Evolutionary conservation across 2,329 filamentous ascomycete genomes (phyloP).

Genomic region (Exophiala lecanii-corni): DNA sequence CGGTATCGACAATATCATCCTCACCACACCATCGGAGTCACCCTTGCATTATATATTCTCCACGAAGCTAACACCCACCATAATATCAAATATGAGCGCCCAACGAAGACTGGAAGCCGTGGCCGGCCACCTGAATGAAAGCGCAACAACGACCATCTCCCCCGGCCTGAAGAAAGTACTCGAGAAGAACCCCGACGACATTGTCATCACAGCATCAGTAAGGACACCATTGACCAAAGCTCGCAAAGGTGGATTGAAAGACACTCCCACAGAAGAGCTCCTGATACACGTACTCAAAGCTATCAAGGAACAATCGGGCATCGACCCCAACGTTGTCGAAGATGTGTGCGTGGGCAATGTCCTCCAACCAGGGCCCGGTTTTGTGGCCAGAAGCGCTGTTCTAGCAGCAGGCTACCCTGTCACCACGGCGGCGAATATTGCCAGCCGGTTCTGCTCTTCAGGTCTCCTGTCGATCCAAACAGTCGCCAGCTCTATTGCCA

Average conservation of each 20-base stretch:
- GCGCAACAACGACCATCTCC: conserved; percentile 12
- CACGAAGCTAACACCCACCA: background rate
- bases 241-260: conserved; percentile 92
- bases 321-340: conserved; percentile 82
- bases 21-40: too few species aligned
- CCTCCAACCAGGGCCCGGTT: conserved; percentile 84
- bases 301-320: conserved; percentile 76
- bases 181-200: conserved; percentile 57
- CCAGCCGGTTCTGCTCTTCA: conserved; percentile 93
- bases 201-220: conserved; percentile 88
- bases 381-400: conserved; percentile 82
- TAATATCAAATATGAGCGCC: conserved; percentile 13
- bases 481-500: conserved; percentile 83
- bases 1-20: too few species aligned
- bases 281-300: conserved; percentile 77
- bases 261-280: conserved; percentile 80
- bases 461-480: conserved; percentile 90
- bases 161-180: conserved; percentile 54
- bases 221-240: conserved; percentile 90
- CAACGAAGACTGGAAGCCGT: conserved; percentile 20
- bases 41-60: too few species aligned
- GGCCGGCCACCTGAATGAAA: conserved; percentile 17
- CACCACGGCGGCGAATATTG: conserved; percentile 70
- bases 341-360: conserved; percentile 91
- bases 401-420: conserved; percentile 89